Evolutionary conservation across 371 early-diverging fungal species (phyloP), one percentile per base, ranked within the genome.

Genomic region (Mortierella sp.): DNA sequence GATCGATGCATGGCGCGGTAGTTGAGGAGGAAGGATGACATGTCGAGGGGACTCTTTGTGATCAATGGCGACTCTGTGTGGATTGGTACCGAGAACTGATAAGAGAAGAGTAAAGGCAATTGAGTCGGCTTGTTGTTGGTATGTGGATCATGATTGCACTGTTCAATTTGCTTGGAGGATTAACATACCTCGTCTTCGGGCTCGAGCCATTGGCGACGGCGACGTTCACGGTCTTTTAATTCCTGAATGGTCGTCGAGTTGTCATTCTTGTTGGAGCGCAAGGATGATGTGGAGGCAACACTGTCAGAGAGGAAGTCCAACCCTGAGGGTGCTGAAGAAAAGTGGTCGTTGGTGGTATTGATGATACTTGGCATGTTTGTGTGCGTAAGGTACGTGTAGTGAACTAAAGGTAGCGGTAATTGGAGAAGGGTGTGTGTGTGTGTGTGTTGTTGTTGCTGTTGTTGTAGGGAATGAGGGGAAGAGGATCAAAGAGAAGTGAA

Each of bases 81-180:
- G 48, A 86, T 79, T 29, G 86, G 86, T 1, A 80, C 86, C n/a
- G 82, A 79, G 73, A 86, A 86, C 86, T 86, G 75, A 14, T 18
- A 60, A 16, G 44, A 65, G 18, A 21, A 21, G 54, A 38, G 24
- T 16, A 35, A 18, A 6, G 5, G 32, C 35, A 3, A 55, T 27
- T 27, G 35, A 21, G 18, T 46, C 16, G 56, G 44, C n/a, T 29
- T 24, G 41, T 5, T 21, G 27, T 12, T 38, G 8, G 32, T 32
- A 35, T 51, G 3, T 32, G 8, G 11, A 21, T 49, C 21, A 72
- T 21, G 51, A 16, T 35, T 21, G 21, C 6, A 10, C 49, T 29
- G 55, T 12, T 5, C 14, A 21, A 14, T 21, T 29, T 6, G 29
- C 8, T 4, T 27, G 44, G 12, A 51, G 27, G 51, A 2, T 21